phyloP scores from a whole-genome alignment of 139 green algal species.

The Chlamydomonas incerta region DNA sequence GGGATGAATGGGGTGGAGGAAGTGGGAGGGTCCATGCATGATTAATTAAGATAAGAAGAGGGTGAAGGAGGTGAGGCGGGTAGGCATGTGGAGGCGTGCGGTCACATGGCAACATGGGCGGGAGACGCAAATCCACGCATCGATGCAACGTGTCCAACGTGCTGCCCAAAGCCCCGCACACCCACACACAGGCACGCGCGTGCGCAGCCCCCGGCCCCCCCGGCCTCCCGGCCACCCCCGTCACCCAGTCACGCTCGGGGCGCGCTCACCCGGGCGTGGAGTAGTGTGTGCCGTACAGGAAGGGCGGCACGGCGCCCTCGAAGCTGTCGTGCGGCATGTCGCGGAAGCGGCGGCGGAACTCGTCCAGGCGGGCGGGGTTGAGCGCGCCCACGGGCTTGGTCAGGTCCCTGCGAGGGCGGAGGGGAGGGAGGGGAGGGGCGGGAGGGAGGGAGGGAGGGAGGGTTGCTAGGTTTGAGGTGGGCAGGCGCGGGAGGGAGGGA shows the following conservation, averaged over 20 bases:
- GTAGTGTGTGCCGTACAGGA: conserved; percentile 97
- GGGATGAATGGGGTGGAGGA: too few relatives aligned
- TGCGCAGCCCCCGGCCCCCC: too few relatives aligned
- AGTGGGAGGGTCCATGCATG: too few relatives aligned
- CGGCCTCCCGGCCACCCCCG: too few relatives aligned
- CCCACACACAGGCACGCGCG: too few relatives aligned
- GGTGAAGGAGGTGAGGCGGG: too few relatives aligned
- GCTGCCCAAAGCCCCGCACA: too few relatives aligned
- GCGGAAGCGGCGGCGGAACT: conserved; percentile 71
- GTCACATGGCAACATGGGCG: too few relatives aligned
- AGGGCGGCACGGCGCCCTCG: conserved; percentile 74
- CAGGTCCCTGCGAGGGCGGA: conserved; percentile 73
- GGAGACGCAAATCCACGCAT: too few relatives aligned
- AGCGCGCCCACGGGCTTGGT: conserved; percentile 93
- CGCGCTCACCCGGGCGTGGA: conserved; percentile 88
- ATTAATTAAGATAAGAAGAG: background rate
- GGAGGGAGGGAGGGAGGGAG: background rate
- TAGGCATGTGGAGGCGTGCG: too few relatives aligned
- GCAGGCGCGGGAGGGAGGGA: background rate
- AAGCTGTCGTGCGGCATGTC: conserved; percentile 72
- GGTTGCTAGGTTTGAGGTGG: background rate
- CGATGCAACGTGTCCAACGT: too few relatives aligned
- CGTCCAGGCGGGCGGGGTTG: conserved; percentile 80
- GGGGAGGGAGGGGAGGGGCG: background rate
- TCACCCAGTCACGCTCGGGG: too few relatives aligned